Conservation (phyloP, 139 green algal genomes). For the Picochlorum sp. region DNA sequence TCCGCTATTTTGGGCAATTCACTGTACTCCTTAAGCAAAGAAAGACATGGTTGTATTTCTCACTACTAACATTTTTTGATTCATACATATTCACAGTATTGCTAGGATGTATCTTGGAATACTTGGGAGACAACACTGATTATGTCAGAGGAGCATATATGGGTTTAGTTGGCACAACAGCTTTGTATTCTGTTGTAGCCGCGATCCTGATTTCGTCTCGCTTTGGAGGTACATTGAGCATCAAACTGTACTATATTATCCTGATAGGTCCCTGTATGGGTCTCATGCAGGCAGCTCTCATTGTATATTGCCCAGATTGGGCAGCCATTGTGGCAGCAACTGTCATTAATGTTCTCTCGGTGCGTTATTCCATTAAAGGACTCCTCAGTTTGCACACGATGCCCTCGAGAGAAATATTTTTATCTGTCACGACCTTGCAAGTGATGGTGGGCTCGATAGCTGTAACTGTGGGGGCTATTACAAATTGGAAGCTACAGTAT, state of each 20-base stretch:
- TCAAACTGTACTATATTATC: not conserved
- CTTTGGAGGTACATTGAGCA: not conserved
- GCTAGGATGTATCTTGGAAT: not conserved
- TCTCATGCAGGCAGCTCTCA: not conserved
- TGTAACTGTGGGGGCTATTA: not conserved
- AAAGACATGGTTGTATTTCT: not conserved
- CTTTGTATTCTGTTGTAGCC: not conserved
- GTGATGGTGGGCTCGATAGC: not conserved
- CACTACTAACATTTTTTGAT: not conserved
- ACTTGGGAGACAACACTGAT: not conserved
- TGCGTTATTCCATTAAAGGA: not conserved
- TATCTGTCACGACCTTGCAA: not conserved
- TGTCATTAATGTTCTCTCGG: not conserved
- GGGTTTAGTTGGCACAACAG: not conserved
- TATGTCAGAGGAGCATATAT: not conserved
- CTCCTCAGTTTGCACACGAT: not conserved
- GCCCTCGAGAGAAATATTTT: not conserved
- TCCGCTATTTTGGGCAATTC: not conserved
- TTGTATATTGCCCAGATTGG: slow-evolving; percentile 1
- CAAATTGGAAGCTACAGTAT: not conserved
- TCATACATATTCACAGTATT: not conserved
- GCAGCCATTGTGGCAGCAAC: not conserved
- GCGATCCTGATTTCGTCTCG: not conserved
- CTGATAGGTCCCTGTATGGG: not conserved
- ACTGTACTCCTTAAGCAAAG: not conserved